Base-by-base conservation (phyloP, 2,329 filamentous ascomycete genomes). In the Coleophoma cylindrospora region DNA sequence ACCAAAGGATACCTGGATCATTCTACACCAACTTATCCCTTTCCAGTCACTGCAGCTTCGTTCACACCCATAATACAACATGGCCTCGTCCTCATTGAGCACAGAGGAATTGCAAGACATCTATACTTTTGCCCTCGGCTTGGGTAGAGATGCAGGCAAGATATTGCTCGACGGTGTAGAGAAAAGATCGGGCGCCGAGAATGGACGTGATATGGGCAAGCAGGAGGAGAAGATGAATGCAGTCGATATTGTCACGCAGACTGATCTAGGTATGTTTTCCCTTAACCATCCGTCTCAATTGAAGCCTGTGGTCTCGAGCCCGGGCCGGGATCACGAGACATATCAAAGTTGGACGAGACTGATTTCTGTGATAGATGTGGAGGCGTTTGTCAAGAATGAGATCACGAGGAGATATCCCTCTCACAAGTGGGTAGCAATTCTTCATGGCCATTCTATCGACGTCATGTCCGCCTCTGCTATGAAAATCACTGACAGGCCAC, bases 221-320 rank as follows among this genome's bases (percentile, higher is more conserved):
- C 58, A 63, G 50, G 62, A 66, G 40, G 84, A 90, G 67, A 91
- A 91, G 65, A 83, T 87, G 57, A 89, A 80, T 62, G 77, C 86
- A 1, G 87, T 91, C 11, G 87, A 91, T 64, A 80, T 91, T 54
- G 87, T 91, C 17, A 91, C 86, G 10, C 80, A 89, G 68, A 87
- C 84, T 1, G 87, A 91, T 63, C 78, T 86, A 68, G 83, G 84
- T 86, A 67, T 56, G 68, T 61, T 46, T 48, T 32, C 10, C 37
- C 11, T 19, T 19, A 19, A 19, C 19, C 19, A 19, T 19, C 19
- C 11, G 11, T 38, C 14, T 38, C 36, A 13, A 38, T 38, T 38
- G 36, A 38, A 8, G 17, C 19, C 19, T 3, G 19, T 19, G 19
- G 27, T 27, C 27, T 27, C 27, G 27, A 27, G 27, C 27, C 27